A percentile compares a stretch with the other conserved stretches of the same genome.
phyloP scores from a whole-genome alignment of 176 grass and related monocot species.

The Eremochloa ophiuroides region DNA sequence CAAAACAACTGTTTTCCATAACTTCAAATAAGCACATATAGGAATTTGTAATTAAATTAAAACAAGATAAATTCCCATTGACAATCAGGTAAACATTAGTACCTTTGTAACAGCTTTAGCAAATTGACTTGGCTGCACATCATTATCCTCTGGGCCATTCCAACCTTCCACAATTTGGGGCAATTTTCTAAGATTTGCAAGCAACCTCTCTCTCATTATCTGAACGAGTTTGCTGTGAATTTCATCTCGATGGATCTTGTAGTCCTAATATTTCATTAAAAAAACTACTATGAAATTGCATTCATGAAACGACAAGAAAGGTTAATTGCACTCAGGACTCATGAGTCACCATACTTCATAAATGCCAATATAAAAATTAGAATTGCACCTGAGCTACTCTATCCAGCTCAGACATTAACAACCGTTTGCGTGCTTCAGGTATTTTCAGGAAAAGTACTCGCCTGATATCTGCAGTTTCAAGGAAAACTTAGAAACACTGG shows the following conservation, averaged over 20 bases:
- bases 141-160: constrained; percentile 76
- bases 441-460: constrained; percentile 84
- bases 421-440: constrained; percentile 78
- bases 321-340: not conserved
- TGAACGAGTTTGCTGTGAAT: constrained; percentile 95
- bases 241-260: constrained; percentile 95
- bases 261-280: constrained; percentile 63
- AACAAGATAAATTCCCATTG: constrained; percentile 1
- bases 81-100: constrained; percentile 15
- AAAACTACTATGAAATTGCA: constrained; percentile 35
- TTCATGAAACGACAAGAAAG: constrained; percentile 12
- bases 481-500: constrained; percentile 2
- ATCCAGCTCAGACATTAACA: constrained; percentile 82
- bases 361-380: constrained; percentile 13
- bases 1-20: constrained; percentile 8
- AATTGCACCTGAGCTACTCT: constrained; percentile 85
- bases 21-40: not conserved
- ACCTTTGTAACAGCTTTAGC: constrained; percentile 97
- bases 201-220: constrained; percentile 97
- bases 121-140: constrained; percentile 84
- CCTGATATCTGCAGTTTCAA: constrained; percentile 75
- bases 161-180: constrained; percentile 82
- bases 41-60: constrained; percentile 10
- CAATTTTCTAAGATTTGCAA: constrained; percentile 95
- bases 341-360: not conserved